Percentiles rank a stretch among this genome's conserved stretches.
These are phyloP conservation scores for Crocinoboletus sp. DNA, from an alignment of 1,284 basidiomycete genomes.

Conservation along the genomic window DNA sequence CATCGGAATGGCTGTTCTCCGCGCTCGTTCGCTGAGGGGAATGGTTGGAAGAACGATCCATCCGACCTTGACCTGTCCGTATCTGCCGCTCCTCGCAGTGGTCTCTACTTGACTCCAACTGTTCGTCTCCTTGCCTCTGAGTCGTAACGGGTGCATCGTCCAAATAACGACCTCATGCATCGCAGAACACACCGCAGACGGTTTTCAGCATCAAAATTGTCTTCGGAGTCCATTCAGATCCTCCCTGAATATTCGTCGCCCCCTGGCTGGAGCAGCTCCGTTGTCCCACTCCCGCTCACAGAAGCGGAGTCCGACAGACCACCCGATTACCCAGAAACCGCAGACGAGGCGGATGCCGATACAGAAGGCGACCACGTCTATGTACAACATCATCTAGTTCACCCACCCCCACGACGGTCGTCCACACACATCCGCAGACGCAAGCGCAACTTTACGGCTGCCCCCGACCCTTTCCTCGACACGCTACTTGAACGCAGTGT, in stretches of 20 bases:
- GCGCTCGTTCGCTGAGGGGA: neutral
- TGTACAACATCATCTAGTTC: constrained; percentile 28
- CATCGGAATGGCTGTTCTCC: constrained; percentile 7
- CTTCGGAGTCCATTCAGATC: constrained; percentile 63
- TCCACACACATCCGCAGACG: constrained; percentile 20
- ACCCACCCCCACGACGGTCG: constrained; percentile 12
- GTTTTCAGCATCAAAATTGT: constrained; percentile 51
- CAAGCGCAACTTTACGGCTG: constrained; percentile 12
- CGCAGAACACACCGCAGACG: constrained; percentile 50
- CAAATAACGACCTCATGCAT: constrained; percentile 19
- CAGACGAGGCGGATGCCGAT: constrained; percentile 72
- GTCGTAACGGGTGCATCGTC: constrained; percentile 12
- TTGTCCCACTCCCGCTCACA: constrained; percentile 6
- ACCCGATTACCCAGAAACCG: constrained; percentile 70
- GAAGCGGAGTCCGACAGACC: constrained; percentile 50
- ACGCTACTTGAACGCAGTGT: constrained; percentile 74
- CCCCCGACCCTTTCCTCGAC: constrained; percentile 53
- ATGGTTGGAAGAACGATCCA: neutral
- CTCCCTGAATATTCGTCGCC: constrained; percentile 62
- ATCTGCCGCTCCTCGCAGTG: constrained; percentile 7
- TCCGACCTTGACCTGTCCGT: constrained; percentile 4
- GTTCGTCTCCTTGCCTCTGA: neutral
- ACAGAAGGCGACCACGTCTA: constrained; percentile 38
- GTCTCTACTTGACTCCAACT: constrained; percentile 1
- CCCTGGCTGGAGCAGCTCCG: constrained; percentile 22